Conservation (phyloP, 2,329 filamentous ascomycete genomes). For the Ustulina deusta region DNA sequence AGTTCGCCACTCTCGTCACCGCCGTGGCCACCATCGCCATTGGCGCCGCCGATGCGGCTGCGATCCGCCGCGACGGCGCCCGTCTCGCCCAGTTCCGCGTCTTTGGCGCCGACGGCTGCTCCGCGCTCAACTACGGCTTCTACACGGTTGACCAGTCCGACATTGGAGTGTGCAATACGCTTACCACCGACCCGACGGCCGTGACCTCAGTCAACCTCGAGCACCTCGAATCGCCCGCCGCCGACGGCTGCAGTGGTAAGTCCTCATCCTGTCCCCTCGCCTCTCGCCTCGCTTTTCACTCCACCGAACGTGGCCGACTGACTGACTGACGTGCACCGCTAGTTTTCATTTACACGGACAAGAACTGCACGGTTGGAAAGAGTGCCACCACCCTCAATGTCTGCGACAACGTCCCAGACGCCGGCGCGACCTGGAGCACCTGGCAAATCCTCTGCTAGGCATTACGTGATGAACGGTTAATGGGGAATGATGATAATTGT, state of each 20-base stretch:
- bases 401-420: constrained; percentile 29
- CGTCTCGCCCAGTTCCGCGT: constrained; percentile 49
- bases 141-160: constrained; percentile 46
- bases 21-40: constrained; percentile 41
- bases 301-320: background rate
- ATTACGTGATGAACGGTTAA: background rate
- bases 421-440: constrained; percentile 30
- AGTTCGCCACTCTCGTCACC: constrained; percentile 46
- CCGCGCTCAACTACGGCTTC: constrained; percentile 45
- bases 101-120: constrained; percentile 45
- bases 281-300: background rate
- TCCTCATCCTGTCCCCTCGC: constrained; percentile 6
- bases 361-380: constrained; percentile 29
- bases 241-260: constrained; percentile 45
- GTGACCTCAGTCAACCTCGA: constrained; percentile 43
- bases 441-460: constrained; percentile 37
- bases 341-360: constrained; percentile 42
- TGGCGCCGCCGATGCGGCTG: constrained; percentile 42
- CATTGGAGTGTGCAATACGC: constrained; percentile 52
- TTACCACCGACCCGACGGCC: constrained; percentile 60
- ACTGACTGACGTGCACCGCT: constrained; percentile 4
- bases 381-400: background rate
- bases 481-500: background rate
- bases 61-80: constrained; percentile 41
- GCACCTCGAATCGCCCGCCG: constrained; percentile 35